Evolutionary conservation across 768 basidiomycete species (phyloP).

Genomic region (Pholiota conissans): DNA sequence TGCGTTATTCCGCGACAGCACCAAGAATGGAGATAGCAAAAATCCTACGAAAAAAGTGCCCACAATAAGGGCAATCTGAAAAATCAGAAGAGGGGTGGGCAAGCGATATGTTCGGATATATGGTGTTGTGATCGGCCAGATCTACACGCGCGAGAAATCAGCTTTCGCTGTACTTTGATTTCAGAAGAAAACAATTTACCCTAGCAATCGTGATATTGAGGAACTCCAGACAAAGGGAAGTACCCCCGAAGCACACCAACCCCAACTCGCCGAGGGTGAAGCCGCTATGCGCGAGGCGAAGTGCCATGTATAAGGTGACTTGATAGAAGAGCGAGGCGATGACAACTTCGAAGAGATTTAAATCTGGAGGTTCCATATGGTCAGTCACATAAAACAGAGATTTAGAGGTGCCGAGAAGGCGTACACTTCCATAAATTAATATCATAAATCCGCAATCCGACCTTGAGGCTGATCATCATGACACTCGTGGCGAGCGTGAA

Average conservation of each 20-base stretch:
- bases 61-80: conserved; percentile 90
- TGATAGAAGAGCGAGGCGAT: conserved; percentile 84
- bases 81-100: conserved; percentile 88
- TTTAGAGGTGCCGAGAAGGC: conserved; percentile 23
- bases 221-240: conserved; percentile 83
- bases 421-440: conserved; percentile 73
- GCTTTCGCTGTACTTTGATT: neutral
- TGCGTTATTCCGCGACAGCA: conserved; percentile 89
- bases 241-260: conserved; percentile 85
- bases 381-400: neutral
- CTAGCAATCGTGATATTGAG: conserved; percentile 80
- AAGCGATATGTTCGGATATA: conserved; percentile 91
- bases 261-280: conserved; percentile 95
- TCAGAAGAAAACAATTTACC: conserved; percentile 42
- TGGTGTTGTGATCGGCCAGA: conserved; percentile 75
- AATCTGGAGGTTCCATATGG: conserved; percentile 48
- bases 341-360: conserved; percentile 74
- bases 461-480: conserved; percentile 48
- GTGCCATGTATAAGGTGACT: conserved; percentile 84
- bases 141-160: conserved; percentile 40
- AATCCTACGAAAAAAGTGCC: conserved; percentile 94
- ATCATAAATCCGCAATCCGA: conserved; percentile 39
- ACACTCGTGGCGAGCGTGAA: conserved; percentile 60
- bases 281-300: conserved; percentile 89
- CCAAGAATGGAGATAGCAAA: conserved; percentile 89